Conservation (phyloP, 345 rosid species). For the Nephelium lappaceum region DNA sequence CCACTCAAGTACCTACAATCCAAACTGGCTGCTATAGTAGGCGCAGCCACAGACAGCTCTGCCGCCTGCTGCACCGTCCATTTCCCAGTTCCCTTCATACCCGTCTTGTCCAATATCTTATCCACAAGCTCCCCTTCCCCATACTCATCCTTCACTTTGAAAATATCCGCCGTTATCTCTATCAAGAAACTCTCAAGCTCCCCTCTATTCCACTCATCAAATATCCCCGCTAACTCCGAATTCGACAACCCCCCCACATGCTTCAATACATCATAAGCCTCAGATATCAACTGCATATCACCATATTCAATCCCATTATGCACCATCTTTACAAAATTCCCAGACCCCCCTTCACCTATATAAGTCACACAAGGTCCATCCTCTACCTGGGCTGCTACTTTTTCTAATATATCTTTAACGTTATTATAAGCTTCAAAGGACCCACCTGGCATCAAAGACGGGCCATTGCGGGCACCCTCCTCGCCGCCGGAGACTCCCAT, state of each 20-base stretch:
- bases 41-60: conserved; percentile 96
- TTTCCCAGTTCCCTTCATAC: conserved; percentile 98
- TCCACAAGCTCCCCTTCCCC: conserved; percentile 80
- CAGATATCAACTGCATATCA: conserved; percentile 93
- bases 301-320: conserved; percentile 99
- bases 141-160: conserved; percentile 74
- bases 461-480: conserved; percentile 93
- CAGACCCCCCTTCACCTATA: conserved; percentile 96
- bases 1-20: conserved; percentile 93
- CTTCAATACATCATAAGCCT: conserved; percentile 94
- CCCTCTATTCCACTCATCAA: conserved; percentile 77
- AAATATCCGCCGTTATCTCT: conserved; percentile 88
- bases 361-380: conserved; percentile 98
- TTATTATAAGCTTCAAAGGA: conserved; percentile 76
- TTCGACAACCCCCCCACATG: conserved; percentile 78
- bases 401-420: conserved; percentile 62
- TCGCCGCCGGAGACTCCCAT: conserved; percentile 99
- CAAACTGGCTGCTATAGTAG: conserved; percentile 92
- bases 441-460: conserved; percentile 96
- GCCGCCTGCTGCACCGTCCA: conserved; percentile 99
- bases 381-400: conserved; percentile 94
- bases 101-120: conserved; percentile 94
- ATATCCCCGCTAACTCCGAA: conserved; percentile 70
- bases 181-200: conserved; percentile 90
- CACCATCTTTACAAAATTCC: conserved; percentile 96